Conservation (phyloP, 345 rosid genomes). For the Adansonia digitata region DNA sequence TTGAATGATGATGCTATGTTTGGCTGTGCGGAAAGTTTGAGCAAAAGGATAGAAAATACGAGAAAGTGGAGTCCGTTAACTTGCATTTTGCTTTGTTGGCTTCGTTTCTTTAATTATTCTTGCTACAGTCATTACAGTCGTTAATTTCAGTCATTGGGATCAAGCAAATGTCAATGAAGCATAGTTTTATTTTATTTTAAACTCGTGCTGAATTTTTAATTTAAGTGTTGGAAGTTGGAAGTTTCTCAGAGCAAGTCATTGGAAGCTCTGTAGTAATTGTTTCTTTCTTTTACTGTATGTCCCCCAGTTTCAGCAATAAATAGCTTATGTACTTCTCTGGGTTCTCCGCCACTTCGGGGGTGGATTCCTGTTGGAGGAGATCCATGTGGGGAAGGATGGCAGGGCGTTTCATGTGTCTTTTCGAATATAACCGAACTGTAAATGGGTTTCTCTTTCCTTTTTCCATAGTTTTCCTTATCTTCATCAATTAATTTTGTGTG, state of each 20-base stretch:
- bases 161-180: background rate
- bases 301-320: constrained; percentile 69
- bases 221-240: background rate
- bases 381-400: constrained; percentile 84
- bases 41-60: background rate
- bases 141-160: too few relatives aligned
- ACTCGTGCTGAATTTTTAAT: background rate
- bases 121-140: too few relatives aligned
- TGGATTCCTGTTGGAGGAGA: constrained; percentile 91
- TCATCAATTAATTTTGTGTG: background rate
- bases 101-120: background rate
- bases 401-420: constrained; percentile 78
- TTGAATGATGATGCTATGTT: constrained; percentile 14
- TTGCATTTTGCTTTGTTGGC: background rate
- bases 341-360: constrained; percentile 52
- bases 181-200: background rate
- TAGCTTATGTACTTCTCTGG: constrained; percentile 54
- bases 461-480: constrained; percentile 1
- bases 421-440: constrained; percentile 78
- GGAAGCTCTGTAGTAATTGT: background rate
- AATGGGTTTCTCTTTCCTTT: constrained; percentile 22
- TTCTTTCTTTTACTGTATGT: background rate
- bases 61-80: background rate
- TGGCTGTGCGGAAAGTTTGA: constrained; percentile 7
- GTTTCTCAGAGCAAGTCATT: background rate